Percentiles rank a stretch among this genome's conserved stretches.
Conservation (phyloP, 495 filamentous ascomycete genomes). For the Talaromyces wortmannii region DNA sequence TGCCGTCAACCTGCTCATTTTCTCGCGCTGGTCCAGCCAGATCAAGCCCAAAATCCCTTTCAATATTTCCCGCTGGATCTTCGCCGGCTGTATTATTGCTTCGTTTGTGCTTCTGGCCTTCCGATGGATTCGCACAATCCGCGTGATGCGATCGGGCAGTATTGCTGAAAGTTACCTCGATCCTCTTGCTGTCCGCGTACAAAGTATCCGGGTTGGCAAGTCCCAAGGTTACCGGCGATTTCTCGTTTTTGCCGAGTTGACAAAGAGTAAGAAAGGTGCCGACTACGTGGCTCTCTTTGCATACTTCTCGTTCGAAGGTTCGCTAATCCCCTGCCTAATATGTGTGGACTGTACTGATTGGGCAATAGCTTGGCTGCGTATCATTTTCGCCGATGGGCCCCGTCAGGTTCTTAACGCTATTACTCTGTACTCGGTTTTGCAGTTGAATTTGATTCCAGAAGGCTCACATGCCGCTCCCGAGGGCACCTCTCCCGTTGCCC, state of each 20-base stretch:
- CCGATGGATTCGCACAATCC: conserved; percentile 70
- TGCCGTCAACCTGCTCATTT: conserved; percentile 80
- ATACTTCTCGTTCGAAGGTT: conserved; percentile 91
- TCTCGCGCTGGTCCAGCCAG: conserved; percentile 62
- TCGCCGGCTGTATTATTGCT: conserved; percentile 78
- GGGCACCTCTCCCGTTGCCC: conserved; percentile 38
- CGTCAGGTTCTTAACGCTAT: conserved; percentile 84
- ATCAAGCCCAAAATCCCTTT: conserved; percentile 64
- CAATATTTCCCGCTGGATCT: conserved; percentile 79
- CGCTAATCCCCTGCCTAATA: conserved; percentile 12
- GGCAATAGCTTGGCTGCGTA: conserved; percentile 70
- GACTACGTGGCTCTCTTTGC: conserved; percentile 91
- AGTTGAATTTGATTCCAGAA: conserved; percentile 58
- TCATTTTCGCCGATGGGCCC: conserved; percentile 83
- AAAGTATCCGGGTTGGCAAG: conserved; percentile 64
- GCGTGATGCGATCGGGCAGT: conserved; percentile 73
- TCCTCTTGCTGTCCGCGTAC: conserved; percentile 70
- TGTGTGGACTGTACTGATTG: conserved; percentile 10
- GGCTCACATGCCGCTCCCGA: conserved; percentile 47
- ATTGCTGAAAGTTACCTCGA: conserved; percentile 91
- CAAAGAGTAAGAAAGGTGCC: conserved; percentile 81
- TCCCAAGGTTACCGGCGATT: conserved; percentile 77
- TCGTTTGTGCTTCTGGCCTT: conserved; percentile 72
- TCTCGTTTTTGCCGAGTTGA: conserved; percentile 86
- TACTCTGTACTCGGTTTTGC: conserved; percentile 74